phyloP scores from a whole-genome alignment of 805 yeast genomes.

The Candida methanosorbosa region DNA sequence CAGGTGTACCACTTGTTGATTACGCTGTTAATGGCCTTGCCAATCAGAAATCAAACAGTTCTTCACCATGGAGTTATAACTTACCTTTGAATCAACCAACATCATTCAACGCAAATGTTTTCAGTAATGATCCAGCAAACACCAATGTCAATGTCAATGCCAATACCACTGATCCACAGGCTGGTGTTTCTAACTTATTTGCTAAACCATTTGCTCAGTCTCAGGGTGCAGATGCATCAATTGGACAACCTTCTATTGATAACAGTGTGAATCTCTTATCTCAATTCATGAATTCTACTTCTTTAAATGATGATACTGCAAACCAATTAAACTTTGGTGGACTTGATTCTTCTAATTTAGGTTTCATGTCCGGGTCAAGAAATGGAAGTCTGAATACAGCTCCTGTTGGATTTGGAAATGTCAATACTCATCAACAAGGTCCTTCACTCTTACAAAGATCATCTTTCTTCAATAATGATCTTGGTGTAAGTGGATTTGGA shows the following conservation, averaged over 20 bases:
- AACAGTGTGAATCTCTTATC: not conserved
- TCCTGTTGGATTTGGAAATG: no score
- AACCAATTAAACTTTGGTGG: not conserved
- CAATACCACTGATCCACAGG: not conserved
- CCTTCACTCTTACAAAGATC: slow-evolving; percentile 3
- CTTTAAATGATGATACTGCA: not conserved
- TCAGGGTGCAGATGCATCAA: no score
- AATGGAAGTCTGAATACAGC: no score
- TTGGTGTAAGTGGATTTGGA: slow-evolving; percentile 1
- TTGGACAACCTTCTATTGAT: no score
- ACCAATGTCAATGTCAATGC: not conserved
- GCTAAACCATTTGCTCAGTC: no score
- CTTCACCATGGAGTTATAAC: not conserved
- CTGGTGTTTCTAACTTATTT: not conserved
- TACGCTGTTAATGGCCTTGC: no score
- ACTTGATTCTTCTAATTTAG: not conserved
- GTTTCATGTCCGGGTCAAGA: slow-evolving; percentile 5
- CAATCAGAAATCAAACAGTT: no score
- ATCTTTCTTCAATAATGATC: slow-evolving; percentile 5
- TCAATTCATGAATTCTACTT: not conserved
- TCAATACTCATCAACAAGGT: not conserved
- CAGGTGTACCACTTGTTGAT: no score
- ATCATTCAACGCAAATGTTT: no score
- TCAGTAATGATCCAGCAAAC: not conserved
- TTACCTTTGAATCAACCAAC: no score